phyloP scores from a whole-genome alignment of 495 filamentous ascomycete genomes.

The Extremus antarcticus region DNA sequence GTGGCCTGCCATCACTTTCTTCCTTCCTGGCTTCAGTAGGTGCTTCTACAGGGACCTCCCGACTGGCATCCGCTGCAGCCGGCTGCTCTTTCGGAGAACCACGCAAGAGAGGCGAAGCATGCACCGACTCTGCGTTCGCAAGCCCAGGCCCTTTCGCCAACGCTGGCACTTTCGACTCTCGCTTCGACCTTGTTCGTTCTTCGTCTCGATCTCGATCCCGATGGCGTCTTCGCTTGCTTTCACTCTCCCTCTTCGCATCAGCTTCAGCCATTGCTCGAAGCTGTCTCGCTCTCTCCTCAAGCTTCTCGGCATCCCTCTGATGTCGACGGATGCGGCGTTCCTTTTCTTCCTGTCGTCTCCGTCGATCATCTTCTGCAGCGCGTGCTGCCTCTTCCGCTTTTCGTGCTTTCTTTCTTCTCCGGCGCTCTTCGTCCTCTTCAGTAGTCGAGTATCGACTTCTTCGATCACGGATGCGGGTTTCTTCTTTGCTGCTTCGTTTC shows the following conservation, averaged over 20 bases:
- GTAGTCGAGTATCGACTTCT: not conserved
- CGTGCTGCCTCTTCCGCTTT: constrained; percentile 11
- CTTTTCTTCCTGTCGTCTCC: not conserved
- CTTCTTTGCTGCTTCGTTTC: not conserved
- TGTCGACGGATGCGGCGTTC: not conserved
- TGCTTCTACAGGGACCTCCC: not conserved
- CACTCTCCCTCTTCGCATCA: not conserved
- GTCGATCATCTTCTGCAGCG: constrained; percentile 8
- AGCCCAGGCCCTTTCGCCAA: not conserved
- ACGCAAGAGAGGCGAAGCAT: not conserved
- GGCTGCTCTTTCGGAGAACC: not conserved
- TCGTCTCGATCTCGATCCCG: constrained; percentile 1
- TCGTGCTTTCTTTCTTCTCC: not conserved
- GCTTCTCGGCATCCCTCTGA: not conserved
- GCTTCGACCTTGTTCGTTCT: not conserved
- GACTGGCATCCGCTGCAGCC: not conserved
- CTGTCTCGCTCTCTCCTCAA: not conserved
- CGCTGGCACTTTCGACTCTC: not conserved
- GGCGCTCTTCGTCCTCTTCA: constrained; percentile 12
- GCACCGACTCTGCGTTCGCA: not conserved
- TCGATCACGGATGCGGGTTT: not conserved
- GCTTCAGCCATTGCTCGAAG: constrained; percentile 6
- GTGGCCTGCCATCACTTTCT: not conserved
- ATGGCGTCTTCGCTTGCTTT: not conserved
- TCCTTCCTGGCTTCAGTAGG: not conserved